phyloP scores from a whole-genome alignment of 441 rosid genomes.

The Daphne laureola region DNA sequence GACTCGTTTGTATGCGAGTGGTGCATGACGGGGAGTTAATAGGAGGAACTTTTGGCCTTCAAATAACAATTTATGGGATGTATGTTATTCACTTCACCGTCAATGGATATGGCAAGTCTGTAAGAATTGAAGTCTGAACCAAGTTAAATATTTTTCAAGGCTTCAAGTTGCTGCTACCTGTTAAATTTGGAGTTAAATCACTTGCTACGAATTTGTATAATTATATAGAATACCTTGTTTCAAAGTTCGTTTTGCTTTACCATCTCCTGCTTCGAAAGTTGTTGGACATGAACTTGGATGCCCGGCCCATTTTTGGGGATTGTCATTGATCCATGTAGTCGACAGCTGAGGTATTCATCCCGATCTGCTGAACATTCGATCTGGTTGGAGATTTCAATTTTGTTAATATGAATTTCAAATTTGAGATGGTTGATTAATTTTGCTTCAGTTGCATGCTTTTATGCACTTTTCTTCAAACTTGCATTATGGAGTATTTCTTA shows the following conservation, averaged over 20 bases:
- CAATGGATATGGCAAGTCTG: slow-evolving; percentile 26
- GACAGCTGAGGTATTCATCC: too few relatives aligned
- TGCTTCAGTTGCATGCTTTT: too few relatives aligned
- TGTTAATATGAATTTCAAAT: too few relatives aligned
- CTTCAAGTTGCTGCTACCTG: slow-evolving; percentile 21
- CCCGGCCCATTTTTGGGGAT: too few relatives aligned
- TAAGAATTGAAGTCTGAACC: slow-evolving; percentile 30
- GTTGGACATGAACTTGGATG: too few relatives aligned
- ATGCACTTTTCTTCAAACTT: too few relatives aligned
- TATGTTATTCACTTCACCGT: slow-evolving; percentile 31
- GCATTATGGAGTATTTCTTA: too few relatives aligned
- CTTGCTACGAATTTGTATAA: slow-evolving; percentile 21
- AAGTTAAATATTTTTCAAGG: slow-evolving; percentile 20
- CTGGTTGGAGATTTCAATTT: too few relatives aligned
- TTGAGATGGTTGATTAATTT: too few relatives aligned
- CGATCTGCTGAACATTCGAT: too few relatives aligned
- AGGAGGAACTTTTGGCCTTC: slow-evolving; percentile 9
- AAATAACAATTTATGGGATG: slow-evolving; percentile 33
- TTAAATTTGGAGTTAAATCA: slow-evolving; percentile 13
- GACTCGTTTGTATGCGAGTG: slow-evolving; percentile 93
- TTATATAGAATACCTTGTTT: slow-evolving; percentile 6
- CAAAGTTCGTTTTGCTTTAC: neutral
- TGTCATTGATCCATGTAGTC: too few relatives aligned
- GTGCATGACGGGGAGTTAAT: slow-evolving; percentile 38
- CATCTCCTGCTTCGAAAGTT: too few relatives aligned